phyloP scores from a whole-genome alignment of 305 asterid genomes.

The Vinca major region DNA sequence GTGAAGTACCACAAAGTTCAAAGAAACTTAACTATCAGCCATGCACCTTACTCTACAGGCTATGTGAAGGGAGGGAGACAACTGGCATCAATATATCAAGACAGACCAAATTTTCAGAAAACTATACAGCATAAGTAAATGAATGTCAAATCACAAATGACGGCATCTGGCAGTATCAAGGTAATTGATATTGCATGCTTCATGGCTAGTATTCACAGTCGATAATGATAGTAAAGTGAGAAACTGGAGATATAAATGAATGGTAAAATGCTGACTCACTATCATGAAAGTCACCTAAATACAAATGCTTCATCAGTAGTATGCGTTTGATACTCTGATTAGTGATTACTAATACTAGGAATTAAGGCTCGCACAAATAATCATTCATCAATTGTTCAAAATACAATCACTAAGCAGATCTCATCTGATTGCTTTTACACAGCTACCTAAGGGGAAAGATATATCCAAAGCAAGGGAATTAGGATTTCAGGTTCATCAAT shows the following conservation, averaged over 20 bases:
- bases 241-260: background rate
- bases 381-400: background rate
- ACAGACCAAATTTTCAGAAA: background rate
- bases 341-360: background rate
- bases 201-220: background rate
- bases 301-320: background rate
- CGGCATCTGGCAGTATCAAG: background rate
- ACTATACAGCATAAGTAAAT: background rate
- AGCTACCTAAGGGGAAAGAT: too few species aligned
- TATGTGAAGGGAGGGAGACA: background rate
- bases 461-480: background rate
- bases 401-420: constrained; percentile 1
- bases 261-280: background rate
- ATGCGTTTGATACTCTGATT: background rate
- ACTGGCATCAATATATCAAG: background rate
- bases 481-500: constrained; percentile 1
- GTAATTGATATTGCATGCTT: background rate
- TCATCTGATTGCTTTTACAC: background rate
- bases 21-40: background rate
- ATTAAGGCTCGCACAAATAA: background rate
- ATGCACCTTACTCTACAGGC: background rate
- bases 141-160: background rate
- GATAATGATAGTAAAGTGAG: background rate
- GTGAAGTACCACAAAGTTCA: background rate
- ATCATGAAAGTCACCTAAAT: background rate